Conservation (phyloP, 495 filamentous ascomycete genomes). For the Tuber aestivum region DNA sequence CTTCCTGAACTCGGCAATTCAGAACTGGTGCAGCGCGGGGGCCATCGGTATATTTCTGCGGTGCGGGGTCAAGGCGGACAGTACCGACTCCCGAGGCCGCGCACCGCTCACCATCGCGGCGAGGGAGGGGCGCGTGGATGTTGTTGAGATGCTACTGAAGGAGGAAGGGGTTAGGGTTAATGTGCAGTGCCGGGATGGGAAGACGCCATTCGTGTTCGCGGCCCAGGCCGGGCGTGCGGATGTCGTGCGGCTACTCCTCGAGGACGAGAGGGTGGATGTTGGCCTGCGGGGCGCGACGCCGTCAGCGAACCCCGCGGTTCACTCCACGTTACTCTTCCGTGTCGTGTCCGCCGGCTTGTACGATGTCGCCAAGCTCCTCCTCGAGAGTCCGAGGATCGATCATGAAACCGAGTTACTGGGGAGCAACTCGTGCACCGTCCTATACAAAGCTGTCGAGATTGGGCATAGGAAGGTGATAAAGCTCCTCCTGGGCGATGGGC, state of each 20-base stretch:
- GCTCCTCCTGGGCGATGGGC: neutral
- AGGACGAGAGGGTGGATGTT: slow-evolving; percentile 9
- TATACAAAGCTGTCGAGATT: neutral
- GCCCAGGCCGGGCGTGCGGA: slow-evolving; percentile 13
- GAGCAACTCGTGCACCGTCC: neutral
- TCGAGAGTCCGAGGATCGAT: neutral
- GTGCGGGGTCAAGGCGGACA: neutral
- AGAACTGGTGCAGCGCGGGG: neutral
- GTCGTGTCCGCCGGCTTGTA: neutral
- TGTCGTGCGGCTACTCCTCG: slow-evolving; percentile 21
- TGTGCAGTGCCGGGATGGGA: neutral
- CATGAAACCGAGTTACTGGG: neutral
- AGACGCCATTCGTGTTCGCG: slow-evolving; percentile 22
- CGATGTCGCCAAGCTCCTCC: neutral
- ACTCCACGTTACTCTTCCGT: neutral
- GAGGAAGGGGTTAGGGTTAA: neutral
- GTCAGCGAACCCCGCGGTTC: neutral
- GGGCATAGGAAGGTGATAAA: neutral
- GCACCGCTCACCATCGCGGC: neutral
- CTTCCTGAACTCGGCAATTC: neutral
- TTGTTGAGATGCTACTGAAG: neutral
- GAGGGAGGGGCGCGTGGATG: neutral
- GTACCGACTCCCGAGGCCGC: neutral
- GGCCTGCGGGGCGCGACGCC: neutral
- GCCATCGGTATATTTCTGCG: neutral